Percentiles rank a stretch among this genome's conserved stretches.
These are phyloP conservation scores for Bifiguratus adelaidae DNA, from an alignment of 192 early-diverging fungal genomes.

Conservation along the genomic window DNA sequence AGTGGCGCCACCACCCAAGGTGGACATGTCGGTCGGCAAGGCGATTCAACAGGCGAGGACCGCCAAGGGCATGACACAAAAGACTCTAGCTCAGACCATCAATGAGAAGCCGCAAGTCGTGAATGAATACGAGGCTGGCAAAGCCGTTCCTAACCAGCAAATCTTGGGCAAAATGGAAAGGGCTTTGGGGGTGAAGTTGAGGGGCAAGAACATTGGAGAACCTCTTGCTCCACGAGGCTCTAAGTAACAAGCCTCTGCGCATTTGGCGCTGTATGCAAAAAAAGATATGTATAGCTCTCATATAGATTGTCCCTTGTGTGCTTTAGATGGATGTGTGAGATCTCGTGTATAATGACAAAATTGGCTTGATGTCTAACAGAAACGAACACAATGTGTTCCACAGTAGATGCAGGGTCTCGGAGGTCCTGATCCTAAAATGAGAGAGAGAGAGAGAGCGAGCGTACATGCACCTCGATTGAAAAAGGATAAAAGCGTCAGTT, in stretches of 20 bases:
- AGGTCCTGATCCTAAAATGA: no score
- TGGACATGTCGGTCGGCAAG: slow-evolving; percentile 63
- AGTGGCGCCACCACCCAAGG: slow-evolving; percentile 54
- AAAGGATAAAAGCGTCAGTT: no score
- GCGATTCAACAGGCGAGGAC: slow-evolving; percentile 76
- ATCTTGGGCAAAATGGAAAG: slow-evolving; percentile 84
- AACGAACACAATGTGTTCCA: no score
- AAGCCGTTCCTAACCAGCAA: slow-evolving; percentile 85
- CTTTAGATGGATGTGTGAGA: no score
- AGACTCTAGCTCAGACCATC: slow-evolving; percentile 79
- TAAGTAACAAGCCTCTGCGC: slow-evolving; percentile 54
- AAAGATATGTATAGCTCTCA: no score
- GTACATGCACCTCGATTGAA: no score
- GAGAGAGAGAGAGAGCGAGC: no score
- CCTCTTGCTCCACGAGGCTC: slow-evolving; percentile 48
- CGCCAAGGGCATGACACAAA: slow-evolving; percentile 73
- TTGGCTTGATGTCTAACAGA: no score
- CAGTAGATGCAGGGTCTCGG: no score
- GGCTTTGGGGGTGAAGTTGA: slow-evolving; percentile 76
- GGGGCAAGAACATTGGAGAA: slow-evolving; percentile 64
- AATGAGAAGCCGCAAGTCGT: slow-evolving; percentile 88
- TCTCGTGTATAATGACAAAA: no score
- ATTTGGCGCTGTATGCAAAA: no score
- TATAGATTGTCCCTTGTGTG: no score
- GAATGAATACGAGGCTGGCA: slow-evolving; percentile 82